phyloP scores from a whole-genome alignment of 73 alveolate species.

The Breviolum minutum region DNA sequence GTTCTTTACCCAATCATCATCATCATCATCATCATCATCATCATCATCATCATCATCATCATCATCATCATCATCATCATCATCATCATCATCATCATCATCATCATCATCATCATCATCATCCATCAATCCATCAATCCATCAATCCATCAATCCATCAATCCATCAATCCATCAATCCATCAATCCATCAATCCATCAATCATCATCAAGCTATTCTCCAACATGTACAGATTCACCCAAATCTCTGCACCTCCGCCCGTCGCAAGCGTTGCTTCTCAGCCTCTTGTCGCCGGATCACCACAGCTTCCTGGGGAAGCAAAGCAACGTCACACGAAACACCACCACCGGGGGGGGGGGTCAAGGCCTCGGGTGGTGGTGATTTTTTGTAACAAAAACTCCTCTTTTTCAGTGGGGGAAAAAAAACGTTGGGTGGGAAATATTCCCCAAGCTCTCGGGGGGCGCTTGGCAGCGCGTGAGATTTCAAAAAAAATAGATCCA shows the following conservation, averaged over 20 bases:
- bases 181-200: background rate
- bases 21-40: too few species aligned
- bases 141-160: too few species aligned
- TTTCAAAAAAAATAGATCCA: too few species aligned
- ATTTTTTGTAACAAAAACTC: background rate
- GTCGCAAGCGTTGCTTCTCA: slow-evolving; percentile 81
- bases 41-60: too few species aligned
- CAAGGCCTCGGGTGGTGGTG: background rate
- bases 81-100: too few species aligned
- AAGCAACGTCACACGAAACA: background rate
- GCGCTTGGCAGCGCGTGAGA: too few species aligned
- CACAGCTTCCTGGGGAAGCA: slow-evolving; percentile 7
- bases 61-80: too few species aligned
- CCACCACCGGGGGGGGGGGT: background rate
- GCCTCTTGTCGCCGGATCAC: slow-evolving; percentile 35
- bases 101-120: too few species aligned
- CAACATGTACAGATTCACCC: background rate
- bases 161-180: background rate
- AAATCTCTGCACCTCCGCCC: slow-evolving; percentile 41
- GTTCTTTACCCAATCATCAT: too few species aligned
- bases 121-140: background rate
- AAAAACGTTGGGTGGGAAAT: too few species aligned
- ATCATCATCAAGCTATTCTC: background rate
- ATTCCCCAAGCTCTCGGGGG: too few species aligned
- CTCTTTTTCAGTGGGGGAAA: background rate